These are phyloP conservation scores for Tolypocladium guangdongense DNA, from an alignment of 2,329 filamentous ascomycete species.

Conservation along the genomic window DNA sequence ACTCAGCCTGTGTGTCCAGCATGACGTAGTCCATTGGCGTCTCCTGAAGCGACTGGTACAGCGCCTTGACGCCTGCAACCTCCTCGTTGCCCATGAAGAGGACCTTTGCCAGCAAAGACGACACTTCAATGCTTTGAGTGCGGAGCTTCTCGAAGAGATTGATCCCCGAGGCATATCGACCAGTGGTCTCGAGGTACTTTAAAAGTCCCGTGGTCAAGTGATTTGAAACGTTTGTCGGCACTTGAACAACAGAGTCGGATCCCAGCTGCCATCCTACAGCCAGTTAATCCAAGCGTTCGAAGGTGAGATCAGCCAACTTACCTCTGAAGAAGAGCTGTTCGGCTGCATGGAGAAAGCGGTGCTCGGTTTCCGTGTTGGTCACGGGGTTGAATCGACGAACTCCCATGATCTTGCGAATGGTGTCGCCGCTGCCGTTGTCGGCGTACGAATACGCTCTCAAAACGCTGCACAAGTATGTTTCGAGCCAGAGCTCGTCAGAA, in stretches of 20 bases:
- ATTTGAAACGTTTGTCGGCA: constrained; percentile 93
- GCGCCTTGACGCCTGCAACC: constrained; percentile 80
- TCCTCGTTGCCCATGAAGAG: constrained; percentile 94
- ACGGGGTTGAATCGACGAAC: constrained; percentile 95
- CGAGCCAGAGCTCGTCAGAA: constrained; percentile 89
- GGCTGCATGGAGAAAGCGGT: constrained; percentile 87
- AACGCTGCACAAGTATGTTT: constrained; percentile 94
- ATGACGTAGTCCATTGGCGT: constrained; percentile 97
- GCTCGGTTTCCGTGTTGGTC: constrained; percentile 95
- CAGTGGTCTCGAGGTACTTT: constrained; percentile 91
- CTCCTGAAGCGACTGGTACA: constrained; percentile 82
- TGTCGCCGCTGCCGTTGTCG: constrained; percentile 87
- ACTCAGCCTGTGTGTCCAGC: constrained; percentile 87
- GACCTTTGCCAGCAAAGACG: constrained; percentile 81
- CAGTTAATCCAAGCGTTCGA: constrained; percentile 7
- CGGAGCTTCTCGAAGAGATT: constrained; percentile 96
- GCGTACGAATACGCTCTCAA: constrained; percentile 92
- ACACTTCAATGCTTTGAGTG: constrained; percentile 83
- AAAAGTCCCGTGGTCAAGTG: constrained; percentile 89
- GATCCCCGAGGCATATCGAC: constrained; percentile 87
- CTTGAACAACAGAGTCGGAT: constrained; percentile 93
- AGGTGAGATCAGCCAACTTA: constrained; percentile 23
- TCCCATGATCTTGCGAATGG: constrained; percentile 94
- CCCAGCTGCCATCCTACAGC: constrained; percentile 78
- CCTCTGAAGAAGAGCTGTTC: constrained; percentile 93